Evolutionary conservation across 1,284 basidiomycete genomes (phyloP), one percentile per base, ranked within the genome.

Genomic region (Xanthoconium separans): DNA sequence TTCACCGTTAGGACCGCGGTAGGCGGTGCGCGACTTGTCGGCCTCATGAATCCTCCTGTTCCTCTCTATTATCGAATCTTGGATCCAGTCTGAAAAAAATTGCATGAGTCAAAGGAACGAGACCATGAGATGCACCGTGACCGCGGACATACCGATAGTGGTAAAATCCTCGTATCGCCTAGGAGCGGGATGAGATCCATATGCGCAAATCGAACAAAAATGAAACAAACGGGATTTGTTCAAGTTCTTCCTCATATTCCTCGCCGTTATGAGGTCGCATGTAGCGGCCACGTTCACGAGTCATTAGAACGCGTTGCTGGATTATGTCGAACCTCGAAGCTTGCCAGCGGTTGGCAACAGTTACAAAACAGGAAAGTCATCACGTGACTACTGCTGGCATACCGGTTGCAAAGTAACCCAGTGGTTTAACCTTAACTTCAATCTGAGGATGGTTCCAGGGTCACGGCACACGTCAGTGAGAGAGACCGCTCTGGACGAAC

Each of bases 41-140:
- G 80, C 75, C 57, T 81, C 78, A 56, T 84, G 79, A 62, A 90
- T 76, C 40, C 91, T 81, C 63, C 88, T 76, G 57, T 88, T 89
- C 30, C 93, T 80, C 65, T 98, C 94, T 37, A 91, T 81, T 50
- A 95, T 84, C 2, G 93, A 93, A 73, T 98, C 95, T 66, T 96
- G 91, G 54, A 98, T 91, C 95, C 94, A 98, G 71, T 98, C 94
- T 79, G 57, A 42, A 29, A 46, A 29, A 46, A 33, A 52, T 54
- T 47, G 50, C 50, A 53, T 51, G 51, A 58, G 47, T n/a, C 44
- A 20, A 46, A 33, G 41, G 41, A 57, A 52, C 15, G 44, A 36
- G 47, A 48, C 37, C 43, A 55, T 27, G 53, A 56, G 51, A 55
- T 37, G 34, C 33, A 50, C 11, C 24, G 9, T 36, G 39, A 53